Evolutionary conservation across 371 early-diverging fungal genomes (phyloP).

Genomic region (Pancytospora philotis): DNA sequence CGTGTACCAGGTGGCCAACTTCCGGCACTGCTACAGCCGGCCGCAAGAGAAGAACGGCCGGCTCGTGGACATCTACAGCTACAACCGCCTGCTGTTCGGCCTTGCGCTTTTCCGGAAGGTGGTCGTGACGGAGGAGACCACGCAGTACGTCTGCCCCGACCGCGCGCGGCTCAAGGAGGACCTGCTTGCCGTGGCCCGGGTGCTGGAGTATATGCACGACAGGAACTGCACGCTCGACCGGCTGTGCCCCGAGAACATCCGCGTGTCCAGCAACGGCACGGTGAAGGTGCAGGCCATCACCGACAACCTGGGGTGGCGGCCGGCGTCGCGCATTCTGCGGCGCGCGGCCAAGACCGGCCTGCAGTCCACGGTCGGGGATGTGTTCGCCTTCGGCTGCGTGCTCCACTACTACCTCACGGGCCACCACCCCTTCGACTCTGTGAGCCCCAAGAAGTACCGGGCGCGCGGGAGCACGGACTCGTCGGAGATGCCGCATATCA

Average conservation of each 20-base stretch:
- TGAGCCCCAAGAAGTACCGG: background rate
- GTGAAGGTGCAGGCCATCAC: background rate
- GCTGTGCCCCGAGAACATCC: slow-evolving; percentile 1
- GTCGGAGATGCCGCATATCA: background rate
- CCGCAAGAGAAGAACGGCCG: too few species aligned
- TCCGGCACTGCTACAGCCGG: too few species aligned
- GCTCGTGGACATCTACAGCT: too few species aligned
- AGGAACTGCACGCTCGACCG: background rate
- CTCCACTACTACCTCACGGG: slow-evolving; percentile 6
- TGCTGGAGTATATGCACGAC: background rate
- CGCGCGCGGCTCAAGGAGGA: background rate
- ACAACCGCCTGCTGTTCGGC: too few species aligned
- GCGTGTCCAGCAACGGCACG: background rate
- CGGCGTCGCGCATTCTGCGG: background rate
- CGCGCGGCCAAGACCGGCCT: background rate
- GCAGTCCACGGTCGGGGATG: background rate
- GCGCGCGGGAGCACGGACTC: background rate
- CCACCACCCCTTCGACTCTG: background rate
- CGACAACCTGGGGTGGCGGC: background rate
- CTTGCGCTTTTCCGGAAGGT: too few species aligned
- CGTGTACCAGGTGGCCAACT: too few species aligned
- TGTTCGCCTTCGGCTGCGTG: slow-evolving; percentile 2
- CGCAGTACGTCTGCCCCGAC: too few species aligned
- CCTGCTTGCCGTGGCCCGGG: background rate
- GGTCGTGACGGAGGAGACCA: too few species aligned